Evolutionary conservation across 1,284 basidiomycete species (phyloP).

Genomic region (Ustilago cynodontis): DNA sequence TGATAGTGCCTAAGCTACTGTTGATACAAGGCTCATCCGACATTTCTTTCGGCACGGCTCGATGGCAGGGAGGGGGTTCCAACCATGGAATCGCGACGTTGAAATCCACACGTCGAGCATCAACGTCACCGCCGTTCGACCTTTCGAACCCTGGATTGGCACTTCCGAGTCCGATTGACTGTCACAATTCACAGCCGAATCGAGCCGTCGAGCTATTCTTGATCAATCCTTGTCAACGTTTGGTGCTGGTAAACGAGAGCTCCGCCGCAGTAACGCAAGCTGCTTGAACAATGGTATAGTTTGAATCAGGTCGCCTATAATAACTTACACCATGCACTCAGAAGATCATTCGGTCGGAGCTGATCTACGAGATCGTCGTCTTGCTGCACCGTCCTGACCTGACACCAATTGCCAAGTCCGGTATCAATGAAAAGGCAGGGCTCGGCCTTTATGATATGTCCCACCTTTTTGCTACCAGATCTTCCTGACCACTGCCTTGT

Average conservation of each 20-base stretch:
- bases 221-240: too few species aligned
- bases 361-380: neutral
- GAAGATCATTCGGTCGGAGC: neutral
- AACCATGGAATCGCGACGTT: constrained; percentile 25
- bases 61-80: constrained; percentile 1
- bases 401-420: neutral
- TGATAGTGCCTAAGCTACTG: too few species aligned
- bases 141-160: neutral
- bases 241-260: too few species aligned
- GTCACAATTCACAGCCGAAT: too few species aligned
- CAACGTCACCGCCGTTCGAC: neutral
- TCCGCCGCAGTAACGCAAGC: neutral
- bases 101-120: neutral
- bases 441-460: neutral
- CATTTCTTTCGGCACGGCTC: constrained; percentile 4
- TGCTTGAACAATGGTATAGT: too few species aligned
- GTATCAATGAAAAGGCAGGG: neutral
- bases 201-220: too few species aligned
- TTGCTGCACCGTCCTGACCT: neutral
- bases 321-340: too few species aligned
- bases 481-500: neutral
- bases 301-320: too few species aligned
- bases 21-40: too few species aligned
- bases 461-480: neutral
- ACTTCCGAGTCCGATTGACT: neutral